Conservation (phyloP, 2,329 filamentous ascomycete species). For the Graphilbum ipis-grandicollis region DNA sequence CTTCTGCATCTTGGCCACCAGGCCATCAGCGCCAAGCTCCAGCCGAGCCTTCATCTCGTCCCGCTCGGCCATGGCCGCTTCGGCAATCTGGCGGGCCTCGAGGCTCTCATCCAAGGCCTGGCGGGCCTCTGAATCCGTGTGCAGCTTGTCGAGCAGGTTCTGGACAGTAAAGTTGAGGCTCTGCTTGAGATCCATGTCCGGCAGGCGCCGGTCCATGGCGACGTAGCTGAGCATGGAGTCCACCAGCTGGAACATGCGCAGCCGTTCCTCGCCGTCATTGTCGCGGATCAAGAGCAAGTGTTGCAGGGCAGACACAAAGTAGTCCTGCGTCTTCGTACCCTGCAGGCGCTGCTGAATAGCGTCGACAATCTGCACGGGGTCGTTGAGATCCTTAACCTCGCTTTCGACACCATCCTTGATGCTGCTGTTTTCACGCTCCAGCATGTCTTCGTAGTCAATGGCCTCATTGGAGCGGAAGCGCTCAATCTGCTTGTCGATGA, state of each 20-base stretch:
- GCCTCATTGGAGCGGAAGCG: conserved; percentile 85
- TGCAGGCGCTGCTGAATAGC: conserved; percentile 75
- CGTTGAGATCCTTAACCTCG: conserved; percentile 79
- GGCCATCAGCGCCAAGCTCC: conserved; percentile 78
- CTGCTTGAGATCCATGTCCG: conserved; percentile 95
- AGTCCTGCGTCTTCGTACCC: conserved; percentile 77
- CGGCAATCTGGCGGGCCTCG: conserved; percentile 81
- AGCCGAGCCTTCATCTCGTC: conserved; percentile 86
- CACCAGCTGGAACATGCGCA: conserved; percentile 93
- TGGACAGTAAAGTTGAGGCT: conserved; percentile 96
- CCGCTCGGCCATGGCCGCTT: conserved; percentile 87
- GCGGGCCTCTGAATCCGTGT: conserved; percentile 88
- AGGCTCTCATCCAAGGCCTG: conserved; percentile 83
- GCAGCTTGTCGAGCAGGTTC: conserved; percentile 82
- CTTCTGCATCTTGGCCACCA: conserved; percentile 83
- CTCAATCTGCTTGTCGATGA: conserved; percentile 96
- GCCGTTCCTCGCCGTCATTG: conserved; percentile 76
- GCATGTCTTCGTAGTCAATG: conserved; percentile 94
- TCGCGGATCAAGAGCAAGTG: conserved; percentile 86
- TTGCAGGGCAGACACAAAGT: conserved; percentile 89
- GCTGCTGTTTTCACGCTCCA: conserved; percentile 79
- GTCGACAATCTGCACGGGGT: conserved; percentile 84
- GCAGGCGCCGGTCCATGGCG: conserved; percentile 87
- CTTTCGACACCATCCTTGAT: conserved; percentile 76
- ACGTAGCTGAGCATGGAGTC: conserved; percentile 99